These are phyloP conservation scores for Verticillium klebahnii DNA, from an alignment of 2,329 filamentous ascomycete genomes.

Conservation along the genomic window DNA sequence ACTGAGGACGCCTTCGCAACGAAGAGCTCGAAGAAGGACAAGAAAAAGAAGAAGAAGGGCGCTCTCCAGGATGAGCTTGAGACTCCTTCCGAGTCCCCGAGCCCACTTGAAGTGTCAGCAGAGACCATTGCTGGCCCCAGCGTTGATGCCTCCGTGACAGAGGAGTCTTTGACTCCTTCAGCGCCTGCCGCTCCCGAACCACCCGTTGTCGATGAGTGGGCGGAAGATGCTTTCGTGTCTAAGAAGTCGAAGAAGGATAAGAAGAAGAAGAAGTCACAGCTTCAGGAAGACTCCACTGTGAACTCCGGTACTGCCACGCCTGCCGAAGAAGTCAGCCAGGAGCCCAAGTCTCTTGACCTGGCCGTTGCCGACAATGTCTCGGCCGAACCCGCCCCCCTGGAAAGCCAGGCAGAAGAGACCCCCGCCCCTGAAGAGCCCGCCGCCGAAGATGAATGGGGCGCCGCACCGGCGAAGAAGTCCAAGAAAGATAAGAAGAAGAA, in stretches of 20 bases:
- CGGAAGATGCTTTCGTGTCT: not conserved
- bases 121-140: not conserved
- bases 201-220: not conserved
- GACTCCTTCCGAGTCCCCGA: not conserved
- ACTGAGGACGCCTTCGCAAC: slow-evolving; percentile 7
- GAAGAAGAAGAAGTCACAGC: slow-evolving; percentile 7
- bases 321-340: not conserved
- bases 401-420: not conserved
- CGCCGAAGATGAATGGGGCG: not conserved
- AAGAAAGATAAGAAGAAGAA: slow-evolving; percentile 17
- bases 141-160: not conserved
- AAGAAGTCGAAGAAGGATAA: slow-evolving; percentile 16
- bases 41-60: slow-evolving; percentile 23
- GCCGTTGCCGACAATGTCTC: not conserved
- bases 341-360: not conserved
- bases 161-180: not conserved
- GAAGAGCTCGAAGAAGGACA: slow-evolving; percentile 33
- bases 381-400: not conserved
- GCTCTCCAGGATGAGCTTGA: slow-evolving; percentile 10
- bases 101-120: slow-evolving; percentile 3
- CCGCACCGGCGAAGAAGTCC: slow-evolving; percentile 5
- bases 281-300: slow-evolving; percentile 2
- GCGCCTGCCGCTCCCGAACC: slow-evolving; percentile 9
- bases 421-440: not conserved
- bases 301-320: slow-evolving; percentile 3